Evolutionary conservation across 352 stramenopile genomes (phyloP).

Genomic region (Phytophthora cajani): DNA sequence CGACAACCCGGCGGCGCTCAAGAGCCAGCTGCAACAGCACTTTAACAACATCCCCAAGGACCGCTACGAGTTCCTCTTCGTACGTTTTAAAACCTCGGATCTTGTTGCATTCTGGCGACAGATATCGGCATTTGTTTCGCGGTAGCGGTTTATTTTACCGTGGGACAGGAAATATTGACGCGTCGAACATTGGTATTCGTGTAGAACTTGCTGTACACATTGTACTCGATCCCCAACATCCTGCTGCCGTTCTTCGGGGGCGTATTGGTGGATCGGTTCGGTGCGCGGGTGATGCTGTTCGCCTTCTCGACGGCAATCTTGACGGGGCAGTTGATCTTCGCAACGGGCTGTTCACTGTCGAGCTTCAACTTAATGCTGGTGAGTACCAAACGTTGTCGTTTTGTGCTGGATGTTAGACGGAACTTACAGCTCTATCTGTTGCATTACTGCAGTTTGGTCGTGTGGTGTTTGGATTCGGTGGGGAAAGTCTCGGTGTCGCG

Average conservation of each 20-base stretch:
- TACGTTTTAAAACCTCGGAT: conserved; percentile 31
- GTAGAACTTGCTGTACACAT: conserved; percentile 93
- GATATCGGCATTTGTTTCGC: background rate
- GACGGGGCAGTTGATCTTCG: conserved; percentile 89
- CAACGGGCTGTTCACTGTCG: conserved; percentile 79
- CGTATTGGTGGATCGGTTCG: conserved; percentile 90
- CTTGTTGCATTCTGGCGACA: background rate
- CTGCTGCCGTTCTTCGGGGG: conserved; percentile 94
- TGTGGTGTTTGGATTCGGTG: conserved; percentile 93
- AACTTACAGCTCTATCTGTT: conserved; percentile 10
- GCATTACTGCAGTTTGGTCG: conserved; percentile 67
- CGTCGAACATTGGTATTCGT: background rate
- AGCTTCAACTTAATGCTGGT: conserved; percentile 86
- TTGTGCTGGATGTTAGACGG: background rate
- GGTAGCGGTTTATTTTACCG: background rate
- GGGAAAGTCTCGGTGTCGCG: conserved; percentile 91
- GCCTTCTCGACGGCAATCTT: conserved; percentile 88
- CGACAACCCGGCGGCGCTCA: conserved; percentile 89
- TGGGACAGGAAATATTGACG: background rate
- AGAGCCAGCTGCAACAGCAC: conserved; percentile 88
- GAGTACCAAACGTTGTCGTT: conserved; percentile 5
- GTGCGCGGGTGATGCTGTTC: conserved; percentile 84
- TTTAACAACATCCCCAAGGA: conserved; percentile 78
- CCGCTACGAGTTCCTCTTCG: conserved; percentile 86
- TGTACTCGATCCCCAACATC: conserved; percentile 94